Evolutionary conservation across 331 rosid species (phyloP).

Genomic region (Pyrus hybrid): DNA sequence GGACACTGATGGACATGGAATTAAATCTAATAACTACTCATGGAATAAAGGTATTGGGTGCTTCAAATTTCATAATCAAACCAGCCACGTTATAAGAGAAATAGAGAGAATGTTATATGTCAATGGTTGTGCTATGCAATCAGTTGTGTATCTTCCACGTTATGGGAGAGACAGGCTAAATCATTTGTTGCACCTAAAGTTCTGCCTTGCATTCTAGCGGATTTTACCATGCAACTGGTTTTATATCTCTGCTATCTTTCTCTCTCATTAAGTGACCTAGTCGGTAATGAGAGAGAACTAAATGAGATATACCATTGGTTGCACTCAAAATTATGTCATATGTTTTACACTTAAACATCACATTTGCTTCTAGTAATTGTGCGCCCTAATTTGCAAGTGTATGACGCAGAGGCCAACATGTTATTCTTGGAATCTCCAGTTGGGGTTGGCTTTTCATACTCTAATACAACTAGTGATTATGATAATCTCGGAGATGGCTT

Average conservation of each 20-base stretch:
- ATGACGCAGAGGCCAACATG: conserved; percentile 76
- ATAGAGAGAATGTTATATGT: no score
- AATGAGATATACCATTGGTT: background rate
- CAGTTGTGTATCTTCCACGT: background rate
- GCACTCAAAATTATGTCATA: background rate
- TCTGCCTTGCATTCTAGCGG: background rate
- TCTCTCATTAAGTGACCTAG: background rate
- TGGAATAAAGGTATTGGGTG: conserved; percentile 68
- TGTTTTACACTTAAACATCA: background rate
- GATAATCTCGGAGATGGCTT: conserved; percentile 58
- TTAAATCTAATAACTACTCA: conserved; percentile 55
- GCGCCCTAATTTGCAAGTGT: background rate
- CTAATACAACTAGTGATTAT: conserved; percentile 68
- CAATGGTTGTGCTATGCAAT: background rate
- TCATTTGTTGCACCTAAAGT: background rate
- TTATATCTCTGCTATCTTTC: no score
- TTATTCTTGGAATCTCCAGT: conserved; percentile 89
- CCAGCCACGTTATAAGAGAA: background rate
- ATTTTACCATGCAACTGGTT: background rate
- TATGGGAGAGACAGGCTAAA: no score
- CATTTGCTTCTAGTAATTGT: background rate
- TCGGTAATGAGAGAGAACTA: no score
- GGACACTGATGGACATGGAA: conserved; percentile 46
- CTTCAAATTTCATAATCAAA: background rate
- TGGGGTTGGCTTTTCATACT: conserved; percentile 94